Evolutionary conservation across 352 stramenopile species (phyloP), one percentile per base, ranked within the genome.

Genomic region (Globisporangium irregulare): DNA sequence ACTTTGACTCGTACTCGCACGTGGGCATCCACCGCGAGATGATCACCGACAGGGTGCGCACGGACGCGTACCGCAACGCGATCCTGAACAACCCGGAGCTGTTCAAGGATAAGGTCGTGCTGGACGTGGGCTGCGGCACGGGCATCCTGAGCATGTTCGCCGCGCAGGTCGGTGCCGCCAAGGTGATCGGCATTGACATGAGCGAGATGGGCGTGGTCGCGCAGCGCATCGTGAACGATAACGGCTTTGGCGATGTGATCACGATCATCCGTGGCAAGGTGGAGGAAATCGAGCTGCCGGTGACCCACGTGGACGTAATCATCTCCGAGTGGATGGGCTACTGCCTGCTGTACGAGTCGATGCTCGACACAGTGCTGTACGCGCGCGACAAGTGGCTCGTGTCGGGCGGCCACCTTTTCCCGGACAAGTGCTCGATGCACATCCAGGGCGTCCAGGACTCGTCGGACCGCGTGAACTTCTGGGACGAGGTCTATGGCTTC

Each of bases 261-360:
- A 98, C 93, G 5, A 85, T 99, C 53, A 92, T 99, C 51, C 88
- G 94, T 57, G 94, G 95, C 66, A 99, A 99, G 72, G 86, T 98
- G 34, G 93, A 97, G 74, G 90, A 97, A 67, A 84, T 97, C 24
- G 85, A 98, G 59, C 76, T 99, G 14, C 95, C 95, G 0, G 92
- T 99, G 34, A 78, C 94, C 55, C 82, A 96, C 55, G 94, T 99
- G 48, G 97, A 99, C 77, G 97, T 99, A 58, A 99, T 99, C 75
- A 94, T 99, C 38, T 98, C 91, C 25, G 97, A 99, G 84, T 99
- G 97, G 97, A 99, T 99, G 96, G 97, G 97, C 53, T 99, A 99
- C 79, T 98, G 95, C 69, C 79, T 99, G 27, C 74, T 99, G n/a
- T 99, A 99, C 77, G 97, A 99, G 82, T 98, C 90, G 36, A 99